Conservation (phyloP, 176 grass and related monocot genomes). For the Aechmea fasciata region DNA sequence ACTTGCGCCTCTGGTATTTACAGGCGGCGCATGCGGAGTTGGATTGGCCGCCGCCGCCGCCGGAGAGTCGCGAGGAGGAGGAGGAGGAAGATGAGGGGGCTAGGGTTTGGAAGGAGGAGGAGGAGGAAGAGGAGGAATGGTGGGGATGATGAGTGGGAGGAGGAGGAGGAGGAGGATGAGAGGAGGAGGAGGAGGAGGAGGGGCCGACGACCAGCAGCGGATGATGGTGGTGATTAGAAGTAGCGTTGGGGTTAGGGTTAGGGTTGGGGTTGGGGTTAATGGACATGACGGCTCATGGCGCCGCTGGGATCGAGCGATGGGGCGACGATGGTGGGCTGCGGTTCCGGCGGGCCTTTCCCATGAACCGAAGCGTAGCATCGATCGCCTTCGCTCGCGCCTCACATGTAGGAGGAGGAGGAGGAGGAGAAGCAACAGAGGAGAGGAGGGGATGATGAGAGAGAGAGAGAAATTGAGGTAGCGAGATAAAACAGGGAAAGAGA, state of each 20-base stretch:
- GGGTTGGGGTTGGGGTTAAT: background rate
- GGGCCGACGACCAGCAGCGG: background rate
- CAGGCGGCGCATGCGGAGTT: conserved; percentile 61
- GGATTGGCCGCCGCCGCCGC: background rate
- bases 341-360: conserved; percentile 7
- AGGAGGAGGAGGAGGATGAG: background rate
- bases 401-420: background rate
- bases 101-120: conserved; percentile 18
- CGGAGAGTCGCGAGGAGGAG: background rate
- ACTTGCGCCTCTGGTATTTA: conserved; percentile 60
- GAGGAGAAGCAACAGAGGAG: background rate
- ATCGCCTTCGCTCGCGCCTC: background rate
- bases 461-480: background rate
- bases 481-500: no score
- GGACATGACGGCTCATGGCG: no score
- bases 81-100: background rate
- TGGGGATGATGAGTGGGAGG: conserved; percentile 7
- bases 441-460: background rate
- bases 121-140: conserved; percentile 1
- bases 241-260: background rate
- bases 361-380: background rate
- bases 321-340: background rate
- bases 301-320: background rate
- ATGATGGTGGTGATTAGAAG: background rate
- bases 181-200: conserved; percentile 18